Evolutionary conservation across 2,329 filamentous ascomycete genomes (phyloP).

Genomic region (Talaromyces sp.): DNA sequence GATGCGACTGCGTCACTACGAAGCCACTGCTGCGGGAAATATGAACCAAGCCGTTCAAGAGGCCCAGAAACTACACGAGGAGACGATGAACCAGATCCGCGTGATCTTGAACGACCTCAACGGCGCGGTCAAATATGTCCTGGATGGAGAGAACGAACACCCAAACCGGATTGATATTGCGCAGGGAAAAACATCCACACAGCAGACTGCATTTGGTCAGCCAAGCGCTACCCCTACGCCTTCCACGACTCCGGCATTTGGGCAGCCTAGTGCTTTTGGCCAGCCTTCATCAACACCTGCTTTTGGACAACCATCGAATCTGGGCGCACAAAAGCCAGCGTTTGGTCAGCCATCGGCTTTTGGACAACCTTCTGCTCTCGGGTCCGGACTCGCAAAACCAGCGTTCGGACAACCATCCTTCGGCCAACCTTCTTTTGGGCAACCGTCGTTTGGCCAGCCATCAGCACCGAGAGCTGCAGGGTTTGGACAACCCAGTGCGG

Average conservation of each 20-base stretch:
- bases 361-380: constrained; percentile 19
- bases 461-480: constrained; percentile 17
- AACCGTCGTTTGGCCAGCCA: constrained; percentile 23
- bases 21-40: constrained; percentile 57
- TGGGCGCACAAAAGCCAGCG: constrained; percentile 16
- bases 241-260: constrained; percentile 17
- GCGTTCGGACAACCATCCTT: constrained; percentile 27
- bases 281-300: constrained; percentile 20
- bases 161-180: constrained; percentile 64
- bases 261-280: constrained; percentile 18
- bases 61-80: constrained; percentile 52
- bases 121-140: constrained; percentile 65
- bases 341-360: constrained; percentile 23
- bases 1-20: constrained; percentile 66
- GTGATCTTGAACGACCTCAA: constrained; percentile 62
- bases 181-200: constrained; percentile 22
- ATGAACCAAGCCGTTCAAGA: constrained; percentile 47
- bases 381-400: constrained; percentile 14
- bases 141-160: constrained; percentile 61
- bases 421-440: constrained; percentile 41
- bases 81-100: constrained; percentile 66
- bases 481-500: constrained; percentile 31
- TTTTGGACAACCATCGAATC: constrained; percentile 26
- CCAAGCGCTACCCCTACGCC: constrained; percentile 12
- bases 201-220: constrained; percentile 22